A percentile compares a stretch with the other conserved stretches of the same genome.
Conservation (phyloP, 768 basidiomycete species). For the Trametes elegans region DNA sequence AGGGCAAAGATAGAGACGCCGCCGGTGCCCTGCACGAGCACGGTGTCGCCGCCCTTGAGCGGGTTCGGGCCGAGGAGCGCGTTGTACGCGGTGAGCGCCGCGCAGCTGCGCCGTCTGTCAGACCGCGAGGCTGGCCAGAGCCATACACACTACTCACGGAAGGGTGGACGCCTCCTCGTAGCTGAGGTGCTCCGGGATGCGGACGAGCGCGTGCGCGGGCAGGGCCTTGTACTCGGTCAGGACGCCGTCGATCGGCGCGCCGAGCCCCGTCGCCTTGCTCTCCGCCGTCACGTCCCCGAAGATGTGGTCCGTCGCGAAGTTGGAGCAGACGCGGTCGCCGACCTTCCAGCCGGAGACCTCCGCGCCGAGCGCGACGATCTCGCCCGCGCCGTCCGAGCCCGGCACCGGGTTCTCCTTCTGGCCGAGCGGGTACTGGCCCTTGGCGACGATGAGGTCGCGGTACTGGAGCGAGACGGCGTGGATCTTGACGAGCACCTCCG, state of each 20-base stretch:
- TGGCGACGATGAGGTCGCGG: constrained; percentile 47
- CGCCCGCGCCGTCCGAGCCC: constrained; percentile 55
- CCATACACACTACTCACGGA: constrained; percentile 39
- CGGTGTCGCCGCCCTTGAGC: constrained; percentile 56
- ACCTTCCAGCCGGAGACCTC: constrained; percentile 45
- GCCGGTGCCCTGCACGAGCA: constrained; percentile 56
- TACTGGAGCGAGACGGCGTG: constrained; percentile 56
- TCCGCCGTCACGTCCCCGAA: constrained; percentile 41
- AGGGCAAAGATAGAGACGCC: constrained; percentile 57
- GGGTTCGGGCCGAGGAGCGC: constrained; percentile 48
- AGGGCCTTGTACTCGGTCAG: constrained; percentile 34
- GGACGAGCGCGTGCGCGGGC: constrained; percentile 38
- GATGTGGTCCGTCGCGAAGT: constrained; percentile 48
- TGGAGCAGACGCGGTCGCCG: constrained; percentile 58
- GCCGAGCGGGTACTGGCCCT: constrained; percentile 39
- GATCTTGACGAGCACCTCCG: constrained; percentile 54
- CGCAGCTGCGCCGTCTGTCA: constrained; percentile 39
- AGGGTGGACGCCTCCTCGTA: constrained; percentile 67
- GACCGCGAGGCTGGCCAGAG: not conserved
- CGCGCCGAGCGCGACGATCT: constrained; percentile 45
- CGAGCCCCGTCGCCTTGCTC: constrained; percentile 39
- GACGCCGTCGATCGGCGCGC: constrained; percentile 49
- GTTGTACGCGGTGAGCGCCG: constrained; percentile 65
- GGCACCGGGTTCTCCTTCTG: constrained; percentile 28
- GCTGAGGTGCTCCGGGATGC: constrained; percentile 53